Percentiles rank a stretch among this genome's conserved stretches.
Conservation (phyloP, 2,329 filamentous ascomycete genomes). For the Ceratocystis huliohia region DNA sequence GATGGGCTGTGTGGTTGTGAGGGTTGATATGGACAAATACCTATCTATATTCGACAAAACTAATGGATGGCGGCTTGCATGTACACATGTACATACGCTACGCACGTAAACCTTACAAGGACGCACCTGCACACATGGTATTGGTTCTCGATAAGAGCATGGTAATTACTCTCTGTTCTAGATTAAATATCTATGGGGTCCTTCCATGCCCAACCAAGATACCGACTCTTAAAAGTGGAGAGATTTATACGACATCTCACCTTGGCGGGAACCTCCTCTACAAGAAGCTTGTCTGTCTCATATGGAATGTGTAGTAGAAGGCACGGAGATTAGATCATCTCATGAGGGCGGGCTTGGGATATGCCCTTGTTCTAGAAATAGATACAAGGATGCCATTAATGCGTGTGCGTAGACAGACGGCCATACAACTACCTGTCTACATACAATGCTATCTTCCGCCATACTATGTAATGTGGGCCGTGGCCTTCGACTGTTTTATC, state of each 20-base stretch:
- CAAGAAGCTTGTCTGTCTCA: not conserved
- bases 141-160: too few relatives aligned
- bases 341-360: not conserved
- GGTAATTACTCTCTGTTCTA: too few relatives aligned
- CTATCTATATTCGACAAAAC: not conserved
- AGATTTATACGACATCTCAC: not conserved
- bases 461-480: too few relatives aligned
- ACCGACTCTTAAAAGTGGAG: not conserved
- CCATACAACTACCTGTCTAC: not conserved
- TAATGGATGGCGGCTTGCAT: not conserved
- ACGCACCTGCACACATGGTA: not conserved
- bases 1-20: not conserved
- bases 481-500: not conserved
- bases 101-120: not conserved
- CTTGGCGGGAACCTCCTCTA: not conserved
- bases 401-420: not conserved
- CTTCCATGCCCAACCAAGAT: not conserved
- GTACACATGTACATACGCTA: not conserved
- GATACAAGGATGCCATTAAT: not conserved
- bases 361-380: slow-evolving; percentile 9
- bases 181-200: not conserved
- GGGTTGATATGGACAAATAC: not conserved
- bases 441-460: not conserved
- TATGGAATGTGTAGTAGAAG: not conserved
- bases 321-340: slow-evolving; percentile 3